Evolutionary conservation across 108 stramenopile species (phyloP).

Genomic region (Nannochloropsis granulata): DNA sequence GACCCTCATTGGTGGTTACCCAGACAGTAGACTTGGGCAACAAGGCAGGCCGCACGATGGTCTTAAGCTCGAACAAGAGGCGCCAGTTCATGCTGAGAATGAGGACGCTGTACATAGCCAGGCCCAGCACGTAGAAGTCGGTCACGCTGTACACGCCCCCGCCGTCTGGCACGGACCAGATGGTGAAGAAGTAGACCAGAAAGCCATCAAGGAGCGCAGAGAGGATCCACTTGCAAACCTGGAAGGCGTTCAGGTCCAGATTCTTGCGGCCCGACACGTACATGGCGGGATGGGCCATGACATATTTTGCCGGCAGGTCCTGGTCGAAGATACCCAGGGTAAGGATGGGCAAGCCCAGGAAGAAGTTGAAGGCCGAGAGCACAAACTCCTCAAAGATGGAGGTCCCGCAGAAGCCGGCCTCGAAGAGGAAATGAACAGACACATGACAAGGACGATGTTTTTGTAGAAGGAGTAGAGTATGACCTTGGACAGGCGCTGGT

Average conservation of each 20-base stretch:
- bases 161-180: neutral
- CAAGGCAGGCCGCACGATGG: neutral
- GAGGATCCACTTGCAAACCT: neutral
- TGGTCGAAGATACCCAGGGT: conserved; percentile 75
- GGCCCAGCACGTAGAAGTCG: neutral
- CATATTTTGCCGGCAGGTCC: conserved; percentile 67
- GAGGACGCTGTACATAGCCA: neutral
- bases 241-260: neutral
- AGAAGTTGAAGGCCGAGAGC: conserved; percentile 57
- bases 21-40: neutral
- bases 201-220: neutral
- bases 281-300: conserved; percentile 15
- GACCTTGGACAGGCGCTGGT: conserved; percentile 35
- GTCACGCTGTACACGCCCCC: neutral
- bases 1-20: neutral
- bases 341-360: conserved; percentile 63
- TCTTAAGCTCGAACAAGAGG: neutral
- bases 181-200: neutral
- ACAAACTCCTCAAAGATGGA: conserved; percentile 20
- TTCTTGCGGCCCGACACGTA: conserved; percentile 13
- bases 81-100: neutral
- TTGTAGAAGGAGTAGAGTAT: conserved; percentile 52
- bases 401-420: conserved; percentile 36
- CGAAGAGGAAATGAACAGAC: conserved; percentile 33
- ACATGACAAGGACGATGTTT: conserved; percentile 46